A percentile compares a stretch with the other conserved stretches of the same genome.
phyloP scores from a whole-genome alignment of 2,329 filamentous ascomycete genomes.

The Xylaria sp. region DNA sequence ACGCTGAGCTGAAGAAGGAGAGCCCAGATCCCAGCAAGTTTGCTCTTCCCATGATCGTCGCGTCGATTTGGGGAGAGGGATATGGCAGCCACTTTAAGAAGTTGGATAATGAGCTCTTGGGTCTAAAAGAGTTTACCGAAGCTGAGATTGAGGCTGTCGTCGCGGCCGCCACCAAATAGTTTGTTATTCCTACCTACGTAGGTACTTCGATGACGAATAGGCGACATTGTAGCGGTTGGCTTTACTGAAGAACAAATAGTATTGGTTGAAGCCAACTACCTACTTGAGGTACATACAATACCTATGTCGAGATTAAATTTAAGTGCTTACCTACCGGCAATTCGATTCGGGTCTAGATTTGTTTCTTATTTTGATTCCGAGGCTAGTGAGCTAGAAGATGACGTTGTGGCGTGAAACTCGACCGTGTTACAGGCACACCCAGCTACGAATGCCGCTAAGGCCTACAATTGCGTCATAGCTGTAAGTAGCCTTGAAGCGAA shows the following conservation, averaged over 20 bases:
- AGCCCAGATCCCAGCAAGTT: constrained; percentile 42
- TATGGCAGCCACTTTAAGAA: constrained; percentile 47
- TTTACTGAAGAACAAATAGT: not conserved
- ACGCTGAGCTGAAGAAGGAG: constrained; percentile 47
- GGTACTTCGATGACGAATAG: too few species aligned
- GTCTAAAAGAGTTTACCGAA: constrained; percentile 48
- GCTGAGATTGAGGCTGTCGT: constrained; percentile 46
- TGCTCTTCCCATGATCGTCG: constrained; percentile 45
- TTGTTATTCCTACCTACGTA: too few species aligned
- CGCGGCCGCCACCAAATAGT: constrained; percentile 23
- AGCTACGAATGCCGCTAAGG: not conserved
- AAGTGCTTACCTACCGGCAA: not conserved
- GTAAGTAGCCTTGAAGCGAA: not conserved
- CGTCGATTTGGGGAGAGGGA: constrained; percentile 48
- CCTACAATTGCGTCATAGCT: constrained; percentile 8
- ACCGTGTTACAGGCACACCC: not conserved
- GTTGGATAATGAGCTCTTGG: constrained; percentile 53
- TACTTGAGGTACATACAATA: too few species aligned
- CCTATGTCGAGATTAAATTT: not conserved
- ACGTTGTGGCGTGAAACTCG: constrained; percentile 16
- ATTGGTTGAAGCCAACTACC: too few species aligned
- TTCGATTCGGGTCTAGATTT: not conserved
- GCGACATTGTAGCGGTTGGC: too few species aligned
- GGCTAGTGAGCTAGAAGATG: constrained; percentile 2
- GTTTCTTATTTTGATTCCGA: not conserved